Conservation (phyloP, 108 stramenopile genomes). For the Pseudonitzschia multistriata region DNA sequence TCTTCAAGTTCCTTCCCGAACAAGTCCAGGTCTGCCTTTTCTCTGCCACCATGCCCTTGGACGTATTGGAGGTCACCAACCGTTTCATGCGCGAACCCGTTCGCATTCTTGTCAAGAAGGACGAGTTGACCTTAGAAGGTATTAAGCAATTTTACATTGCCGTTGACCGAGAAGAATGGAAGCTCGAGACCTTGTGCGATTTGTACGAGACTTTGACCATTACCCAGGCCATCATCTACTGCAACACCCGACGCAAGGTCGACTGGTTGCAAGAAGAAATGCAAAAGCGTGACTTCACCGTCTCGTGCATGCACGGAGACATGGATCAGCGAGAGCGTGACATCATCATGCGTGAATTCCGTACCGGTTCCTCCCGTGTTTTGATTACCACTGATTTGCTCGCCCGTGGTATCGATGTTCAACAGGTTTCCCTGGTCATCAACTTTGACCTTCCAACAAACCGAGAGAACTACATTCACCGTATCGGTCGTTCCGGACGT, state of each 20-base stretch:
- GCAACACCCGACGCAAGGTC: constrained; percentile 99
- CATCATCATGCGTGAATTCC: constrained; percentile 99
- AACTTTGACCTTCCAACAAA: constrained; percentile 99
- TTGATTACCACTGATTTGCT: constrained; percentile 98
- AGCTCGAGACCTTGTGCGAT: constrained; percentile 99
- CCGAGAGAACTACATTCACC: constrained; percentile 99
- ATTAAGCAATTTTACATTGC: constrained; percentile 99
- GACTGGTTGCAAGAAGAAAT: constrained; percentile 99
- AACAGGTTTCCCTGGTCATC: constrained; percentile 99
- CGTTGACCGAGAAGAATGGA: constrained; percentile 98
- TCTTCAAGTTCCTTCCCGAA: constrained; percentile 99
- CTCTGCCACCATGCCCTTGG: constrained; percentile 99
- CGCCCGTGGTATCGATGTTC: constrained; percentile 98
- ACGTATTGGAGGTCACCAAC: constrained; percentile 98
- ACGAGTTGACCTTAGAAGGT: constrained; percentile 99
- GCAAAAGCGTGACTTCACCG: constrained; percentile 96
- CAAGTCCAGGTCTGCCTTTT: constrained; percentile 97
- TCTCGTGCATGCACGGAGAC: constrained; percentile 99
- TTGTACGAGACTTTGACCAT: constrained; percentile 99
- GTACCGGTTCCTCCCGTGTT: constrained; percentile 98
- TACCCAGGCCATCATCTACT: constrained; percentile 99
- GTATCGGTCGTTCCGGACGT: constrained; percentile 99
- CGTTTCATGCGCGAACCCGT: constrained; percentile 99
- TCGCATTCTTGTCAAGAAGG: constrained; percentile 99
- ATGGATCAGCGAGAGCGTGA: constrained; percentile 99